These are phyloP conservation scores for Trametes cinnabarina DNA, from an alignment of 768 basidiomycete species.

Conservation along the genomic window DNA sequence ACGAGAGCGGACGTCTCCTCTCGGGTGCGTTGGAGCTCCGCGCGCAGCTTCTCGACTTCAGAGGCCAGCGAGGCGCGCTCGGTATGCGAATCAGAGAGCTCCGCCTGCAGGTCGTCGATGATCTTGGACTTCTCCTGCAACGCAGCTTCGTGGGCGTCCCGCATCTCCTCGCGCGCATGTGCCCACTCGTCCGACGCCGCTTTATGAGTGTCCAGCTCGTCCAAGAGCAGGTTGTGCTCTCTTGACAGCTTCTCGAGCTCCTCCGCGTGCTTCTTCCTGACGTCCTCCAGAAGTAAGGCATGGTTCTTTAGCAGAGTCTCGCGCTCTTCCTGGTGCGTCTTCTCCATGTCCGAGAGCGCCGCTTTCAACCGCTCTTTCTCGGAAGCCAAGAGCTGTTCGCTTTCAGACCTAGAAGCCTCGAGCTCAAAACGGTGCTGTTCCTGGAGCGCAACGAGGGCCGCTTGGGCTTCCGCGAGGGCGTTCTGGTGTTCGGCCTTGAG, in stretches of 20 bases:
- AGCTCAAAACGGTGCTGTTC: slow-evolving; percentile 31
- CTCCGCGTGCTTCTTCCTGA: slow-evolving; percentile 19
- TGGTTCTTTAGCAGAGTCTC: slow-evolving; percentile 38
- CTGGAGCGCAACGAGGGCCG: slow-evolving; percentile 28
- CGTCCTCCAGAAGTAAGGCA: slow-evolving; percentile 29
- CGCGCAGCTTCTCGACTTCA: slow-evolving; percentile 47
- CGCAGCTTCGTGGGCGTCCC: slow-evolving; percentile 37
- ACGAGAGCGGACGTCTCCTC: slow-evolving; percentile 60
- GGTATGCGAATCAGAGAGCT: slow-evolving; percentile 41
- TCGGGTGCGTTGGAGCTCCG: slow-evolving; percentile 57
- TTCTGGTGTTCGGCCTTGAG: slow-evolving; percentile 46
- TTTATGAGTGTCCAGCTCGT: slow-evolving; percentile 59
- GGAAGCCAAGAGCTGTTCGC: slow-evolving; percentile 37
- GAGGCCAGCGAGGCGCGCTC: slow-evolving; percentile 44
- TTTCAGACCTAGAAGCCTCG: slow-evolving; percentile 36
- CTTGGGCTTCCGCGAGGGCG: slow-evolving; percentile 30
- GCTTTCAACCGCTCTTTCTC: slow-evolving; percentile 47
- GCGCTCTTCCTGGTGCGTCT: slow-evolving; percentile 47
- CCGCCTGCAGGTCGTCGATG: slow-evolving; percentile 49
- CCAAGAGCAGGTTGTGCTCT: slow-evolving; percentile 35
- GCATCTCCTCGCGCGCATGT: slow-evolving; percentile 33
- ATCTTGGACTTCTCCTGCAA: slow-evolving; percentile 49
- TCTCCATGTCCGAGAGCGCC: slow-evolving; percentile 44
- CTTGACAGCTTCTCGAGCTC: slow-evolving; percentile 39
- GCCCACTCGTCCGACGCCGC: slow-evolving; percentile 42